These are phyloP conservation scores for Spatholobus suberectus DNA, from an alignment of 306 rosid species.

Conservation along the genomic window DNA sequence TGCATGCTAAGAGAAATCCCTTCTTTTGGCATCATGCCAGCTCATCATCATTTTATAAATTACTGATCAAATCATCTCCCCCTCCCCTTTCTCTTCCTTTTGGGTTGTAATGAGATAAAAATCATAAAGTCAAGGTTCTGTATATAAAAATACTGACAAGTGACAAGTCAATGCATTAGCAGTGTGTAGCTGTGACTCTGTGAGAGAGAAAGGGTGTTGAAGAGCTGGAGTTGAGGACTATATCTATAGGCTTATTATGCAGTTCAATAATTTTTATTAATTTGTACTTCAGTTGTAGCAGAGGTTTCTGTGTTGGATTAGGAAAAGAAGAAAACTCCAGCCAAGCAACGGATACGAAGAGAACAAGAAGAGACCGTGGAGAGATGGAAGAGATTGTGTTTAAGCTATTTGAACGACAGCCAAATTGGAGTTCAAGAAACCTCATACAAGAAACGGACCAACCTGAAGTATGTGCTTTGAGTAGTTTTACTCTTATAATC, in stretches of 20 bases:
- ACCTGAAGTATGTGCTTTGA: conserved; percentile 78
- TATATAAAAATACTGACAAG: not conserved
- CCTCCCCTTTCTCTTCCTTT: not conserved
- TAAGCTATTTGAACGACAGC: conserved; percentile 79
- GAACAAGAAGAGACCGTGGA: conserved; percentile 85
- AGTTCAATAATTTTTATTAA: not conserved
- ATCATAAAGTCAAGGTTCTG: not conserved
- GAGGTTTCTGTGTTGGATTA: conserved; percentile 47
- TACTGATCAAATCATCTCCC: not conserved
- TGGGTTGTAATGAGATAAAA: not conserved
- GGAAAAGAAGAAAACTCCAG: conserved; percentile 80
- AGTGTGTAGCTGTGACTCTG: not conserved
- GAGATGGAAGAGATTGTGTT: conserved; percentile 90
- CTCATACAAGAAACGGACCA: conserved; percentile 89
- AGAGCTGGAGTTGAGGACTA: conserved; percentile 1
- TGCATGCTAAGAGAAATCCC: not conserved
- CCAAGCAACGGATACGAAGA: conserved; percentile 64
- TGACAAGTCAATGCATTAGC: not conserved
- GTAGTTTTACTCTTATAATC: conserved; percentile 30
- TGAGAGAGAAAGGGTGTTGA: not conserved
- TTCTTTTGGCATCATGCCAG: not conserved
- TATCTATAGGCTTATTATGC: conserved; percentile 3
- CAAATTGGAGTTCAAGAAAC: conserved; percentile 80
- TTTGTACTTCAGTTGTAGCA: conserved; percentile 26
- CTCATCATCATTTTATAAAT: not conserved